Conservation (phyloP, 306 rosid genomes). For the Myrica gale region DNA sequence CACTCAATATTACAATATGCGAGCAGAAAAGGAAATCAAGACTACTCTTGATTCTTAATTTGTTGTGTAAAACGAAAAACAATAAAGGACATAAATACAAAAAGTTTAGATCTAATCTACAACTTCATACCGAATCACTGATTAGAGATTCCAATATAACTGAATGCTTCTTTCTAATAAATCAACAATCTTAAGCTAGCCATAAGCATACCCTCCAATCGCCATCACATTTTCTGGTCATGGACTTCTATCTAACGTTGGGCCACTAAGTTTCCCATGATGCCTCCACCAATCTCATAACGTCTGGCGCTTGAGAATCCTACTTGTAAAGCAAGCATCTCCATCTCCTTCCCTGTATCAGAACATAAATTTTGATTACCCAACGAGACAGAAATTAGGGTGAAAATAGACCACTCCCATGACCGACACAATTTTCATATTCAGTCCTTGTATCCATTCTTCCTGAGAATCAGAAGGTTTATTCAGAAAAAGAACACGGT, state of each 20-base stretch:
- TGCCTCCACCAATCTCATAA: conserved; percentile 83
- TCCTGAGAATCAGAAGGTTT: background rate
- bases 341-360: conserved; percentile 76
- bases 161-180: background rate
- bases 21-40: background rate
- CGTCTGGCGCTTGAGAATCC: conserved; percentile 70
- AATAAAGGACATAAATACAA: background rate
- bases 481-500: background rate
- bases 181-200: background rate
- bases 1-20: background rate
- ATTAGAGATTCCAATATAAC: background rate
- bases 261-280: conserved; percentile 91
- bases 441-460: background rate
- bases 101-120: background rate
- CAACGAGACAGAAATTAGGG: background rate
- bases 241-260: conserved; percentile 39
- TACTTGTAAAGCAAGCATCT: conserved; percentile 70
- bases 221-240: too few species aligned
- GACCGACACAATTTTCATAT: background rate
- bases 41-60: background rate
- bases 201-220: background rate
- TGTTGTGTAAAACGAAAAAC: background rate
- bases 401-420: background rate
- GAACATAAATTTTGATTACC: conserved; percentile 22
- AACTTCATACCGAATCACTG: background rate